phyloP scores from a whole-genome alignment of 192 early-diverging fungal species.

The Pilaira anomala region DNA sequence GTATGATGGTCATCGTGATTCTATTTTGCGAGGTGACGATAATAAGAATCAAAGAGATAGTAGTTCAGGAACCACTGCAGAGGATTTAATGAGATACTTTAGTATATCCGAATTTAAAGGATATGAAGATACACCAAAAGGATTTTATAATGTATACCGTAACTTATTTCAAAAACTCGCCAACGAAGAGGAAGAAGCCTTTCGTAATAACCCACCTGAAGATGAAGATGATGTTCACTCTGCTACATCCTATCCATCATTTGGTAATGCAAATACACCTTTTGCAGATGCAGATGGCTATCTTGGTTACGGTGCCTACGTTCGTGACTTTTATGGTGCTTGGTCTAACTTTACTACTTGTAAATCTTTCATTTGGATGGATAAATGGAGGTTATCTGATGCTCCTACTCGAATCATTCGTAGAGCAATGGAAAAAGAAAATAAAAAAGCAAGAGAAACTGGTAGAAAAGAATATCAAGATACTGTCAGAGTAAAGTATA shows the following conservation, averaged over 20 bases:
- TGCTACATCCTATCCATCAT: conserved; percentile 45
- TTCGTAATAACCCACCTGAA: conserved; percentile 38
- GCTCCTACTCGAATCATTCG: conserved; percentile 77
- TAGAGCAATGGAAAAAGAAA: conserved; percentile 89
- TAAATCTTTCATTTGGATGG: conserved; percentile 94
- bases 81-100: conserved; percentile 81
- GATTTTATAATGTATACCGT: conserved; percentile 81
- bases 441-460: conserved; percentile 76
- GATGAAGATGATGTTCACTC: conserved; percentile 27
- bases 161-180: conserved; percentile 74
- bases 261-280: conserved; percentile 66
- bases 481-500: conserved; percentile 54
- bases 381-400: conserved; percentile 81
- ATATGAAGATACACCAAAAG: conserved; percentile 62
- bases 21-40: conserved; percentile 81
- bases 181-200: conserved; percentile 75
- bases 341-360: conserved; percentile 78
- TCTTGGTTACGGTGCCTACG: conserved; percentile 33
- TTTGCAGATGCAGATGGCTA: conserved; percentile 60
- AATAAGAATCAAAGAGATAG: conserved; percentile 44
- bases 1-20: conserved; percentile 90
- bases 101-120: conserved; percentile 67
- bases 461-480: conserved; percentile 75
- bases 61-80: conserved; percentile 54
- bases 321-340: conserved; percentile 73